Conservation (phyloP, 1,284 basidiomycete species). For the Fistulinella staudtii region DNA sequence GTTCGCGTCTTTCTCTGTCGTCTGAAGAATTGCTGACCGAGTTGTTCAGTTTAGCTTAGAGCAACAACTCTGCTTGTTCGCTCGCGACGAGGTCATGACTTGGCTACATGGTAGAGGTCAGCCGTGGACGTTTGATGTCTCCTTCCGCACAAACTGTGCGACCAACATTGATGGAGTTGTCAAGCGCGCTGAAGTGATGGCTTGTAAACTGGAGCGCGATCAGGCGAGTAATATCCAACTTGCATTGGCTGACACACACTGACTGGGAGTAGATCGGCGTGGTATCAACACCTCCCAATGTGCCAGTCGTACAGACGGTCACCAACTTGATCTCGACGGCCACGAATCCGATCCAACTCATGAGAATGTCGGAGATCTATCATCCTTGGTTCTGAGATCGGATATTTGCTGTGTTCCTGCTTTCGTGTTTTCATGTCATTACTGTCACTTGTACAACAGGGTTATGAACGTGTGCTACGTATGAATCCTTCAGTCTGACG, state of each 20-base stretch:
- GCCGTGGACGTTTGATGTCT: slow-evolving; percentile 52
- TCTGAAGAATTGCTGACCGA: slow-evolving; percentile 1
- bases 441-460: neutral
- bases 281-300: slow-evolving; percentile 37
- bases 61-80: slow-evolving; percentile 85
- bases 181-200: slow-evolving; percentile 81
- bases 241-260: slow-evolving; percentile 18
- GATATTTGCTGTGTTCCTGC: neutral
- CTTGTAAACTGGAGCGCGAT: slow-evolving; percentile 80
- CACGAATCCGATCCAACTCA: slow-evolving; percentile 72
- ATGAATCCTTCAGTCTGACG: slow-evolving; percentile 71
- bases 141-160: slow-evolving; percentile 67
- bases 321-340: slow-evolving; percentile 79
- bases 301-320: slow-evolving; percentile 77
- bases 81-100: slow-evolving; percentile 86
- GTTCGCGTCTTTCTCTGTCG: neutral
- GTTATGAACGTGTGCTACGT: slow-evolving; percentile 38
- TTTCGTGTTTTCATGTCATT: neutral
- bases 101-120: slow-evolving; percentile 59
- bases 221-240: slow-evolving; percentile 44
- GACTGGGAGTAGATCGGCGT: slow-evolving; percentile 28
- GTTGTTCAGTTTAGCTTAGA: slow-evolving; percentile 74
- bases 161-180: slow-evolving; percentile 80
- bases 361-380: slow-evolving; percentile 78
- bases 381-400: slow-evolving; percentile 73